These are phyloP conservation scores for Ailanthus altissimus DNA, from an alignment of 345 rosid species.

Conservation along the genomic window DNA sequence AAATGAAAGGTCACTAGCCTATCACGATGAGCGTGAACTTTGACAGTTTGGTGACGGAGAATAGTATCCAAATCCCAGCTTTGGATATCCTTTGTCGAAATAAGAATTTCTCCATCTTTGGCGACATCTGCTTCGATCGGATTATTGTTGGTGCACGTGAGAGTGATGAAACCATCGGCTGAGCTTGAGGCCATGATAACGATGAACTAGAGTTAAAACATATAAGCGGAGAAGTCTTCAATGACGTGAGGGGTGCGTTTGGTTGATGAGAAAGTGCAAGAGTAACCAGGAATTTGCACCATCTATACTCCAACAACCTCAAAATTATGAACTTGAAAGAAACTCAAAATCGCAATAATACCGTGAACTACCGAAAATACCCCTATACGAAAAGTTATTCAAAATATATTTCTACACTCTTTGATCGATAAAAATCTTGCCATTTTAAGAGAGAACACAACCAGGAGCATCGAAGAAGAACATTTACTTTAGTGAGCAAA, in stretches of 20 bases:
- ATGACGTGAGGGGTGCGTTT: neutral
- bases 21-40: slow-evolving; percentile 48
- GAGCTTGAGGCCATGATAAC: slow-evolving; percentile 45
- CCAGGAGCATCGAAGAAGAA: no score
- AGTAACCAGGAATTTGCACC: neutral
- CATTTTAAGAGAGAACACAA: no score
- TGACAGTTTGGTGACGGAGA: slow-evolving; percentile 41
- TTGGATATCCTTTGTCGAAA: slow-evolving; percentile 48
- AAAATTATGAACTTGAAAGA: no score
- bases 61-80: slow-evolving; percentile 48
- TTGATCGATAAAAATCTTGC: no score
- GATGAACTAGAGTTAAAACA: no score
- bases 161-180: slow-evolving; percentile 37
- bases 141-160: slow-evolving; percentile 36
- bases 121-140: slow-evolving; percentile 26
- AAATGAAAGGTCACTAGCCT: slow-evolving; percentile 35
- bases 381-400: no score
- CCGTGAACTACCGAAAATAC: no score
- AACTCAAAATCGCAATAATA: no score
- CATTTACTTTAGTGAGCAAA: no score
- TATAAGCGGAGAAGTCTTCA: neutral
- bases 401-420: no score
- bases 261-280: neutral
- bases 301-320: no score
- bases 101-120: slow-evolving; percentile 16